These are phyloP conservation scores for Lophiotrema nucula DNA, from an alignment of 495 filamentous ascomycete species.

Conservation along the genomic window DNA sequence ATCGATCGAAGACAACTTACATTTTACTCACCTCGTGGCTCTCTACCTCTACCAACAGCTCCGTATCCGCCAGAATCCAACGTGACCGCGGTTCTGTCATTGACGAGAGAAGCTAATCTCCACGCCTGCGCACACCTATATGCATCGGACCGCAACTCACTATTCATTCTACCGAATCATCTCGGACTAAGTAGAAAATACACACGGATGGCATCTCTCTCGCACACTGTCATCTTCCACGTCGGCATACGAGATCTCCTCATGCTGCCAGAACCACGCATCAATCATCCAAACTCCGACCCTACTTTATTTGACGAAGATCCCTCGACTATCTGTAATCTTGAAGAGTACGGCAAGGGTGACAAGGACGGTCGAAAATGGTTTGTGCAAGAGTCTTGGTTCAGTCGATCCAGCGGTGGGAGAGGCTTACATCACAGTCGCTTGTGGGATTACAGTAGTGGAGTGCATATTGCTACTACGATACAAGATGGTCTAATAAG, in stretches of 20 bases:
- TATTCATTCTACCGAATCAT: constrained; percentile 62
- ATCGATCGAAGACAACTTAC: constrained; percentile 60
- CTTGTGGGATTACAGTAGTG: constrained; percentile 57
- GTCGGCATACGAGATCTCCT: constrained; percentile 42
- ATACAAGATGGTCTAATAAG: constrained; percentile 36
- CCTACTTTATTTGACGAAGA: constrained; percentile 8
- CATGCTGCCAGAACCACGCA: constrained; percentile 36
- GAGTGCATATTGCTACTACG: constrained; percentile 30
- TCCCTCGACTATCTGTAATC: not conserved
- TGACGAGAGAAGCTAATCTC: constrained; percentile 45
- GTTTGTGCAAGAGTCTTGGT: constrained; percentile 68
- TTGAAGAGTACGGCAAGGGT: not conserved
- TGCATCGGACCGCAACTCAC: constrained; percentile 65
- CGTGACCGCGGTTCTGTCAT: too few relatives aligned
- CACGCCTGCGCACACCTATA: constrained; percentile 67
- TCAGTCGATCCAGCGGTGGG: constrained; percentile 55
- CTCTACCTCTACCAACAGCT: constrained; percentile 18
- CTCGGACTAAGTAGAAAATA: constrained; percentile 53
- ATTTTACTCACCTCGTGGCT: constrained; percentile 53
- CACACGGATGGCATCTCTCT: constrained; percentile 58
- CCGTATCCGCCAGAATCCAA: constrained; percentile 18
- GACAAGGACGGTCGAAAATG: constrained; percentile 51
- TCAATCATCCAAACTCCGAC: constrained; percentile 15
- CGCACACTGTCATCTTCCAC: constrained; percentile 63
- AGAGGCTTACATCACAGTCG: constrained; percentile 61